Evolutionary conservation across 2,329 filamentous ascomycete genomes (phyloP), one percentile per base, ranked within the genome.

Genomic region (Pseudogymnoascus verrucosus): DNA sequence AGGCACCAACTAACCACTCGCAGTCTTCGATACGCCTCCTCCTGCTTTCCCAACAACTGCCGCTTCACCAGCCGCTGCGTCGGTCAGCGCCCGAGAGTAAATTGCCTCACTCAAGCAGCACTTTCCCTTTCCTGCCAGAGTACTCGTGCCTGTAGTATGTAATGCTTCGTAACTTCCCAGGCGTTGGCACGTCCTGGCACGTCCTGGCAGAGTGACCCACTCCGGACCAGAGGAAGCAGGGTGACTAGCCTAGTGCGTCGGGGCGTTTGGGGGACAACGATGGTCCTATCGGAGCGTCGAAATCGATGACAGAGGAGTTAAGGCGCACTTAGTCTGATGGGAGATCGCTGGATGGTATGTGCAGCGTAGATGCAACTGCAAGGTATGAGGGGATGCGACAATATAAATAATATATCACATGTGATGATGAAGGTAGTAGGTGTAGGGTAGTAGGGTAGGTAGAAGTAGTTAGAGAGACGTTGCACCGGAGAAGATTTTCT

Each of bases 191-290:
- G 47, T 54, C 47, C 47, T 54, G 47, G 47, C 47, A 54, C 23
- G 42, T 26, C 21, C 21, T 47, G 21, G 42, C 21, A 26, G 21
- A 31, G 26, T 54, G 47, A 54, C 47, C 47, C 47, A 54, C 47
- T 54, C 23, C 47, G 47, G 47, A 54, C 47, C 47, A 54, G 47
- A 54, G 47, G 47, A 54, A 54, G 47, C 47, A 54, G 47, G 47
- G 47, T 54, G 47, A 19, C 47, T 54, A n/a, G 47, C 47, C 47
- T 54, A 54, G 26, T 54, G 47, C 47, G 23, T 28, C n/a, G 47
- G 47, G 47, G n/a, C 47, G 47, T 54, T 54, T 54, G 26, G 47
- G 47, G 16, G 8, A 7, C 47, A 31, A 4, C 8, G 26, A 10
- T 31, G 47, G 47, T 54, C 47, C 47, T 54, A 54, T 54, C 47